Evolutionary conservation across 805 yeast genomes (phyloP).

Genomic region (Blastobotrys chiropterorum): DNA sequence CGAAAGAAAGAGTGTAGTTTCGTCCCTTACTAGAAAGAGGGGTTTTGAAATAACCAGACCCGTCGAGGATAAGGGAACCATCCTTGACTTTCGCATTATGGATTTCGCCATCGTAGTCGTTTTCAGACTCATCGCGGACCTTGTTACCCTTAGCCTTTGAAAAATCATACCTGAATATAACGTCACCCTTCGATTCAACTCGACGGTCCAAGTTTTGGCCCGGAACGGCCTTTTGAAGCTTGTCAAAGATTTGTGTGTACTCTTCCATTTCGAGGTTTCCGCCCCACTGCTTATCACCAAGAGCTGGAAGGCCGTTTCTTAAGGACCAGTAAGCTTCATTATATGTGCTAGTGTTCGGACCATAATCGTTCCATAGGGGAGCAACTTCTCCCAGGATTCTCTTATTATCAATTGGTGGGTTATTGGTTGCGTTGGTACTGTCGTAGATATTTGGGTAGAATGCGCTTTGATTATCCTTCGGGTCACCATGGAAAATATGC

Average conservation of each 20-base stretch:
- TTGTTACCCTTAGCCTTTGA: neutral
- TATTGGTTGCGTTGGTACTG: neutral
- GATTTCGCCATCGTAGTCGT: neutral
- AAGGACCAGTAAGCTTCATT: neutral
- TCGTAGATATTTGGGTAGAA: neutral
- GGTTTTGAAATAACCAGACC: conserved; percentile 1
- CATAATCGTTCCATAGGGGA: conserved; percentile 1
- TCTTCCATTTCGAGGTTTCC: neutral
- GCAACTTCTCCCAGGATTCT: neutral
- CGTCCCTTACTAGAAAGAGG: conserved; percentile 6
- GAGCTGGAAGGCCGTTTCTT: neutral
- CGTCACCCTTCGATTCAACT: neutral
- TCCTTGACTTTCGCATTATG: neutral
- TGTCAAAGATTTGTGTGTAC: neutral
- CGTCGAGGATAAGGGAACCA: neutral
- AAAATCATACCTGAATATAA: neutral
- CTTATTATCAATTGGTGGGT: neutral
- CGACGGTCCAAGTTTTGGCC: conserved; percentile 1
- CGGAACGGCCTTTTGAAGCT: neutral
- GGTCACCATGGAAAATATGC: neutral
- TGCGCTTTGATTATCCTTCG: neutral
- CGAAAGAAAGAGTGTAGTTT: conserved; percentile 1
- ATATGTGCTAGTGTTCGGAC: neutral
- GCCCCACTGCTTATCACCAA: conserved; percentile 4
- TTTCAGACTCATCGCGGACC: neutral